Percentiles rank a stretch among this genome's conserved stretches.
phyloP scores from a whole-genome alignment of 2,329 filamentous ascomycete genomes.

The Gliomastix tumulicola region DNA sequence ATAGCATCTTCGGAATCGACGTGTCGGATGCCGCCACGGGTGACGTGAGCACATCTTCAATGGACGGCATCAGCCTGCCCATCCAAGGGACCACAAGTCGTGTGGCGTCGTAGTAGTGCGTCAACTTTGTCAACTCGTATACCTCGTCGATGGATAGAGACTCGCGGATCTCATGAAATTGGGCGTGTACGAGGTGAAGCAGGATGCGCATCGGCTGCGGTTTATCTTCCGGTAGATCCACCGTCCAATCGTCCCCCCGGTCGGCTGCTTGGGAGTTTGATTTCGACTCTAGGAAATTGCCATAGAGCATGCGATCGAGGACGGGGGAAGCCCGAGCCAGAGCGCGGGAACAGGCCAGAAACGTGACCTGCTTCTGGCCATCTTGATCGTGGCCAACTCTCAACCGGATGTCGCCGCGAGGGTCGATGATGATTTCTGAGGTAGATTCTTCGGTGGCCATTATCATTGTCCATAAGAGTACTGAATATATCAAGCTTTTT shows the following conservation, averaged over 20 bases:
- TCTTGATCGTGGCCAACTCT: background rate
- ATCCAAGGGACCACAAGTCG: conserved; percentile 15
- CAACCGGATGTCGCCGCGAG: background rate
- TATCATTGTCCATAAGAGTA: too few relatives aligned
- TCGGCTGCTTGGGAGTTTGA: conserved; percentile 1
- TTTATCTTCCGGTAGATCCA: conserved; percentile 21
- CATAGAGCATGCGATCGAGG: conserved; percentile 18
- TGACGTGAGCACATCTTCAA: too few relatives aligned
- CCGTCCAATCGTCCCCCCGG: conserved; percentile 14
- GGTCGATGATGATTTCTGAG: background rate
- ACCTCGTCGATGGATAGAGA: conserved; percentile 12
- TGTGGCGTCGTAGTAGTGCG: conserved; percentile 21
- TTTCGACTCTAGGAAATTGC: conserved; percentile 15
- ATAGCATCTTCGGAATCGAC: conserved; percentile 17
- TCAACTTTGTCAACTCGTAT: conserved; percentile 17
- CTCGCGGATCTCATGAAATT: conserved; percentile 15
- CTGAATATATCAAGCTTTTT: too few relatives aligned
- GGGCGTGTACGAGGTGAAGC: conserved; percentile 19
- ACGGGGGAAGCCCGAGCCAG: conserved; percentile 16
- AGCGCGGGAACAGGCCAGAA: conserved; percentile 16
- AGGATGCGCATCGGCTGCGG: conserved; percentile 16
- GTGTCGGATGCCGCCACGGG: too few relatives aligned
- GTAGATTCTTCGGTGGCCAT: background rate
- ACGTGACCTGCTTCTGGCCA: conserved; percentile 1
- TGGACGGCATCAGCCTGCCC: conserved; percentile 9